Conservation (phyloP, 305 asterid genomes). For the Ilex paraguariensis region DNA sequence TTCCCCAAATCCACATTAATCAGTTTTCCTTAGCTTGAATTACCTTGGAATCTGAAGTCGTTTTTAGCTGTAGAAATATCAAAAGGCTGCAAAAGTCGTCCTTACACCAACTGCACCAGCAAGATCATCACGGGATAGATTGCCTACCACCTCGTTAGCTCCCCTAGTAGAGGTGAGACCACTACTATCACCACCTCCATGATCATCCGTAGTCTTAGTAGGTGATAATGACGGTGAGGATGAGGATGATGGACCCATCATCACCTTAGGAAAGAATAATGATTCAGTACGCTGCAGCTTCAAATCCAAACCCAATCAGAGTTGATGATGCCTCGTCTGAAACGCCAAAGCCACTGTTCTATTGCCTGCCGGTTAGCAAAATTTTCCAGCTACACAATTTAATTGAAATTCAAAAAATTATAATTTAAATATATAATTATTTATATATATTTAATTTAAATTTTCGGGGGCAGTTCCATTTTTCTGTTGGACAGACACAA, state of each 20-base stretch:
- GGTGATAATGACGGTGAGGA: conserved; percentile 18
- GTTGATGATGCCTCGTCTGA: neutral
- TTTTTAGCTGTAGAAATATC: conserved; percentile 26
- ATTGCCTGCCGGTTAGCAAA: too few species aligned
- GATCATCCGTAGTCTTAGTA: too few species aligned
- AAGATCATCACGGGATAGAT: conserved; percentile 18
- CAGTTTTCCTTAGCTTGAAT: too few species aligned
- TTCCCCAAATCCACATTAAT: too few species aligned
- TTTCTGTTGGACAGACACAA: too few species aligned
- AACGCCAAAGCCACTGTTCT: conserved; percentile 4
- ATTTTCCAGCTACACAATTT: too few species aligned
- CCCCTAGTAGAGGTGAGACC: conserved; percentile 42
- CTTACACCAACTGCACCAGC: conserved; percentile 22
- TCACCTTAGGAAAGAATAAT: conserved; percentile 15
- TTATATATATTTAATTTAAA: too few species aligned
- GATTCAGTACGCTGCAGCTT: conserved; percentile 19
- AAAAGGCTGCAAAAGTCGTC: conserved; percentile 45
- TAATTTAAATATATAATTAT: too few species aligned
- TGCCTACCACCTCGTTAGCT: conserved; percentile 36
- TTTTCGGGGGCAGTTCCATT: too few species aligned
- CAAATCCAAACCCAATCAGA: neutral
- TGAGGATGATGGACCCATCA: conserved; percentile 25
- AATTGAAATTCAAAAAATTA: too few species aligned
- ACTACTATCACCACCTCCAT: conserved; percentile 12
- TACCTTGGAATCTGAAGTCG: conserved; percentile 55